Conservation (phyloP, 441 rosid genomes). For the Cnidoscolus chayamansa region DNA sequence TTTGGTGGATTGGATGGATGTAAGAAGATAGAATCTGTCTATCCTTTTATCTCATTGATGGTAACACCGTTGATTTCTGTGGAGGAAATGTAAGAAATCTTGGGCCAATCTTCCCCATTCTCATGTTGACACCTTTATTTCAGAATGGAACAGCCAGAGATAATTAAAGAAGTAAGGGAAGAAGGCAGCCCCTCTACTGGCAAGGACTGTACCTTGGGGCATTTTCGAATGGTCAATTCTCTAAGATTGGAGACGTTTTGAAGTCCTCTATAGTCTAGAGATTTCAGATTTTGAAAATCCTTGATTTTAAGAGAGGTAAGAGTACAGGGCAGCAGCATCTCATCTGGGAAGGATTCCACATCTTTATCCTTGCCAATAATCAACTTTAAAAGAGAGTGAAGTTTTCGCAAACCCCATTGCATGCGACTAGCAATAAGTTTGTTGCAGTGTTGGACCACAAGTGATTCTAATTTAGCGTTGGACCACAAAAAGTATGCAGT, state of each 20-base stretch:
- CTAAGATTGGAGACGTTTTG: too few species aligned
- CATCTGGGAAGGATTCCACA: too few species aligned
- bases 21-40: neutral
- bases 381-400: conserved; percentile 35
- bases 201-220: too few species aligned
- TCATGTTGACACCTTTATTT: conserved; percentile 20
- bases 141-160: neutral
- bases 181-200: too few species aligned
- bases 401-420: conserved; percentile 17
- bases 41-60: conserved; percentile 10
- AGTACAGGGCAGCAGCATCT: too few species aligned
- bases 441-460: neutral
- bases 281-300: too few species aligned
- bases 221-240: too few species aligned
- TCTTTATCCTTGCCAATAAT: conserved; percentile 22
- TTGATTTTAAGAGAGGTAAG: too few species aligned
- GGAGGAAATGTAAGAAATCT: conserved; percentile 16
- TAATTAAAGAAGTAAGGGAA: too few species aligned
- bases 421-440: neutral
- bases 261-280: too few species aligned
- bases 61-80: neutral
- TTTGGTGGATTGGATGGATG: neutral
- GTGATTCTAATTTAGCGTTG: conserved; percentile 8
- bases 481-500: conserved; percentile 6
- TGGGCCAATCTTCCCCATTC: conserved; percentile 26